Evolutionary conservation across 78 protist species (phyloP).

Genomic region (Diacronema lutheri): DNA sequence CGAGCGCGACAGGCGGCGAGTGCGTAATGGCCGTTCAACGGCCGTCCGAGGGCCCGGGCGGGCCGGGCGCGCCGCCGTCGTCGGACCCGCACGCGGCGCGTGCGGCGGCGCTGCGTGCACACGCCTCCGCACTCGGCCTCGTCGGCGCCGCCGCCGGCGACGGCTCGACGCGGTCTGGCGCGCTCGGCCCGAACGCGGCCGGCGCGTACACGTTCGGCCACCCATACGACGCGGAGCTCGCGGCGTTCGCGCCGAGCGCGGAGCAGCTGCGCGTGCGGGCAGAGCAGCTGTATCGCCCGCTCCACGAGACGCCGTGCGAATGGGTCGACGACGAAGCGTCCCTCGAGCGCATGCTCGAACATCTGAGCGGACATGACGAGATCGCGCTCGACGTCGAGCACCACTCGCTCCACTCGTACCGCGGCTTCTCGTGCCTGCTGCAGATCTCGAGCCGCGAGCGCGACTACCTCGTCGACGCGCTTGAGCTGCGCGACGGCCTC

Average conservation of each 20-base stretch:
- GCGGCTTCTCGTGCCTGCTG: slow-evolving; percentile 95
- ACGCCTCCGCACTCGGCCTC: neutral
- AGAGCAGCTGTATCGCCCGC: neutral
- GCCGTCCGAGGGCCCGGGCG: too few species aligned
- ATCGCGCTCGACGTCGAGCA: slow-evolving; percentile 90
- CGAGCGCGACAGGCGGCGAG: too few species aligned
- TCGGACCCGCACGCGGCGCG: neutral
- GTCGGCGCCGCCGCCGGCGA: neutral
- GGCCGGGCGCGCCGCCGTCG: too few species aligned
- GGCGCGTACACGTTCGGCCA: neutral
- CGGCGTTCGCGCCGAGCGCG: neutral
- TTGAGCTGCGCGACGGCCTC: slow-evolving; percentile 72
- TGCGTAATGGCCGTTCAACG: too few species aligned
- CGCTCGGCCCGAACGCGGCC: neutral
- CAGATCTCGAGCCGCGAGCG: slow-evolving; percentile 77
- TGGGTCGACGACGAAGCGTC: slow-evolving; percentile 54
- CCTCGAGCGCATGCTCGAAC: slow-evolving; percentile 42
- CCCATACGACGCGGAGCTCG: slow-evolving; percentile 64
- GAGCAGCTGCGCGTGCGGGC: neutral
- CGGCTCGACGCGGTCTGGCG: too few species aligned
- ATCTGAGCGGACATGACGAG: slow-evolving; percentile 43
- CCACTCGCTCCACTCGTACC: slow-evolving; percentile 80
- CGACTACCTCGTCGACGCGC: slow-evolving; percentile 92
- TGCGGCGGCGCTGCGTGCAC: neutral
- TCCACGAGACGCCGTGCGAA: slow-evolving; percentile 54